Evolutionary conservation across 345 rosid species (phyloP), one percentile per base, ranked within the genome.

Genomic region (Capsella bursapastoris): DNA sequence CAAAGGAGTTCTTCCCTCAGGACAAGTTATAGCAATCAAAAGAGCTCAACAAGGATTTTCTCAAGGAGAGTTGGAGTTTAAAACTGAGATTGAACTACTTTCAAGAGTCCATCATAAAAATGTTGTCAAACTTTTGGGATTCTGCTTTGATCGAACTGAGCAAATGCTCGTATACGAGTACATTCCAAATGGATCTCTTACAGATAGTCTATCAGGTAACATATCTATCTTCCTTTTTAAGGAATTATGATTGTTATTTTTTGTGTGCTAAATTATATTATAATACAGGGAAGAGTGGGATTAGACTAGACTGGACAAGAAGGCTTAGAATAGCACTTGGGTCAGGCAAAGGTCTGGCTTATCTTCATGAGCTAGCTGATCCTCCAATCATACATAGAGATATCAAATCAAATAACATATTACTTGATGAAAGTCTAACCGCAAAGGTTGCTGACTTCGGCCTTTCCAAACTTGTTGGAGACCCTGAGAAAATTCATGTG

Each of bases 381-480:
- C 97, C 96, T 79, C 96, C 96, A 8, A 91, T 91, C 29, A 89
- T 91, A 65, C 97, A 91, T 25, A 81, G 91, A 75, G 97, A 91
- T 80, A 63, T 91, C 41, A 91, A 91, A 77, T 82, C 97, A 32
- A 82, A 78, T 34, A 91, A 91, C 83, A 88, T 91, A 66, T 68
- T 91, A 64, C 72, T 91, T 22, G 90, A 91, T 44, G 90, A 88
- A 34, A 14, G 3, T 27, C 35, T 55, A 55, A 55, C 58, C 4
- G 58, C 58, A 55, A 55, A 28, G 16, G 58, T 55, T 12, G 58
- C 37, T 0, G 58, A 55, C 13, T 55, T 55, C 0, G 58, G 58
- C 16, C 58, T 55, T 12, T 55, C 58, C 8, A 28, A 55, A 28
- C 58, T 55, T 28, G 37, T 55, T 2, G 58, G 58, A 28, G 58